These are phyloP conservation scores for Boletales sp. DNA, from an alignment of 768 basidiomycete species.

Conservation along the genomic window DNA sequence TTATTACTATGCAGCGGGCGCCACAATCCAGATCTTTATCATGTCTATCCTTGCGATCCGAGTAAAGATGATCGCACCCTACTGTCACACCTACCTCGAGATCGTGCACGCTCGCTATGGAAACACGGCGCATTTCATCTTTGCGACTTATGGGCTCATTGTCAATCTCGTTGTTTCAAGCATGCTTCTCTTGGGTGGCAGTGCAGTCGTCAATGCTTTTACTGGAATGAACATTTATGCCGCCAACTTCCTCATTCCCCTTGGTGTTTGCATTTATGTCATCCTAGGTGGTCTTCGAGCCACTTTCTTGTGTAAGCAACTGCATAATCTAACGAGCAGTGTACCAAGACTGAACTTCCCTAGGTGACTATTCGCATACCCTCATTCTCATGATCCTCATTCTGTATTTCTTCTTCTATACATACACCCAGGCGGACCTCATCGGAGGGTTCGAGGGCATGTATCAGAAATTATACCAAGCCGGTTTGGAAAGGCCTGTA, in stretches of 20 bases:
- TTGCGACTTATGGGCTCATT: conserved; percentile 21
- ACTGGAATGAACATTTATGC: conserved; percentile 40
- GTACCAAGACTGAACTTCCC: conserved; percentile 1
- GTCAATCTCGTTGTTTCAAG: conserved; percentile 33
- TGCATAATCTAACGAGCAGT: neutral
- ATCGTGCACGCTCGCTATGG: conserved; percentile 31
- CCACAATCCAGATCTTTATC: conserved; percentile 26
- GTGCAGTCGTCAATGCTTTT: conserved; percentile 36
- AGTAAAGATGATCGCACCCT: conserved; percentile 34
- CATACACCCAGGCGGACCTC: conserved; percentile 27
- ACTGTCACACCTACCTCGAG: conserved; percentile 36
- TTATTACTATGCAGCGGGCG: conserved; percentile 28
- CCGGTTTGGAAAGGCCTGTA: conserved; percentile 28
- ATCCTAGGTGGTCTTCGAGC: conserved; percentile 32
- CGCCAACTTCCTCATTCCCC: conserved; percentile 38
- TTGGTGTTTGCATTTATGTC: conserved; percentile 39
- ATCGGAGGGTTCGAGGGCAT: conserved; percentile 39
- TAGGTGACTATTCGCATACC: conserved; percentile 33
- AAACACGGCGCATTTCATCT: conserved; percentile 26
- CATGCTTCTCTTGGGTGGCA: conserved; percentile 36
- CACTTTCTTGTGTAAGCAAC: conserved; percentile 29
- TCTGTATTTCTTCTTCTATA: conserved; percentile 32
- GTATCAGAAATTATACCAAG: conserved; percentile 30
- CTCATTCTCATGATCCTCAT: conserved; percentile 35
- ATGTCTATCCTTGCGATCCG: conserved; percentile 24